Conservation (phyloP, 495 filamentous ascomycete species). For the Aspergillus olivimuriae region DNA sequence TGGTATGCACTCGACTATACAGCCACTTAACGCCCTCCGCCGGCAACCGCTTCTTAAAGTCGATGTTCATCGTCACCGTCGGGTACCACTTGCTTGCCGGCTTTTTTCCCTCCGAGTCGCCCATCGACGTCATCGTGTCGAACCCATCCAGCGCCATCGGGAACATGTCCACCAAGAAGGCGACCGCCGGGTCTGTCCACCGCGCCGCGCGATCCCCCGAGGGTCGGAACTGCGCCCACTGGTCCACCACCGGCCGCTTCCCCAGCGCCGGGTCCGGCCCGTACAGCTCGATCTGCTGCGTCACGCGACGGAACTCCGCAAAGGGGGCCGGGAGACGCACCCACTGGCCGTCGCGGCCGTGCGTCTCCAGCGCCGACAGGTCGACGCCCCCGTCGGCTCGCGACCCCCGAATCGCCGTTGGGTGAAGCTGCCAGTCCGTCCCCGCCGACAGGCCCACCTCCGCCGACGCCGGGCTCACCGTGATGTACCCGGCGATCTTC, state of each 20-base stretch:
- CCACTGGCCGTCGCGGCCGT: constrained; percentile 27
- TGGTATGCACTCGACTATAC: constrained; percentile 49
- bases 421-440: constrained; percentile 45
- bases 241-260: constrained; percentile 48
- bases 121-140: constrained; percentile 24
- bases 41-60: constrained; percentile 59
- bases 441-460: constrained; percentile 52
- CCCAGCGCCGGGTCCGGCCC: constrained; percentile 36
- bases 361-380: constrained; percentile 31
- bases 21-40: constrained; percentile 58
- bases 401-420: constrained; percentile 36
- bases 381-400: constrained; percentile 18
- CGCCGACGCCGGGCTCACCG: constrained; percentile 52
- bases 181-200: constrained; percentile 51
- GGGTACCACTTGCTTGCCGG: constrained; percentile 64
- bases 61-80: constrained; percentile 63
- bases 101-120: constrained; percentile 10
- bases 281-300: constrained; percentile 48
- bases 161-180: constrained; percentile 59
- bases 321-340: constrained; percentile 30
- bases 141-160: constrained; percentile 49
- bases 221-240: constrained; percentile 56
- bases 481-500: constrained; percentile 64
- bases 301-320: constrained; percentile 45
- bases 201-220: constrained; percentile 33